Evolutionary conservation across 2,329 filamentous ascomycete species (phyloP).

Genomic region (Penicillium occitanis): DNA sequence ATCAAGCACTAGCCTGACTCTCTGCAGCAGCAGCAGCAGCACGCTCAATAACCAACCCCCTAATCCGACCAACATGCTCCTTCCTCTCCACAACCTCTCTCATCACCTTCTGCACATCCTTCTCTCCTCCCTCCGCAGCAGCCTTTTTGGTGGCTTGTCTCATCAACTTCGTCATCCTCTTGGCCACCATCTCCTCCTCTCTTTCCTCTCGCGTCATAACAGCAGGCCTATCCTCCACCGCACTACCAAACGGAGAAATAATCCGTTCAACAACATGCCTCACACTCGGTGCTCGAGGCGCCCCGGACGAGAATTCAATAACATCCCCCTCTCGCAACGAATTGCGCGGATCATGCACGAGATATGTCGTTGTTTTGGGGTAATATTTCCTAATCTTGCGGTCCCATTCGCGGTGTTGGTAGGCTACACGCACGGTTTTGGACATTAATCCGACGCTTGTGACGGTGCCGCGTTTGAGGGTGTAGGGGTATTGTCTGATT

Average conservation of each 20-base stretch:
- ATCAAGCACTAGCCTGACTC: neutral
- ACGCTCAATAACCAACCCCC: slow-evolving; percentile 34
- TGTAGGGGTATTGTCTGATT: slow-evolving; percentile 39
- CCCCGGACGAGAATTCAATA: slow-evolving; percentile 45
- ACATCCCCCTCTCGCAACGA: slow-evolving; percentile 47
- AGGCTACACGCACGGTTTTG: slow-evolving; percentile 40
- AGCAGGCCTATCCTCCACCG: slow-evolving; percentile 38
- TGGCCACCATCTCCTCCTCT: slow-evolving; percentile 31
- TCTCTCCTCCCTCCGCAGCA: slow-evolving; percentile 22
- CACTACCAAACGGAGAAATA: slow-evolving; percentile 40
- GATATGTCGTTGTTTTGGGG: slow-evolving; percentile 34
- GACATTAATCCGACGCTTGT: slow-evolving; percentile 44
- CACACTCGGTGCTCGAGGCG: slow-evolving; percentile 39
- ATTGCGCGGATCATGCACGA: slow-evolving; percentile 43
- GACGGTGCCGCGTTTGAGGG: slow-evolving; percentile 41
- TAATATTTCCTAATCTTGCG: slow-evolving; percentile 40
- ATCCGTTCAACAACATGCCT: slow-evolving; percentile 46
- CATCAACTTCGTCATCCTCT: slow-evolving; percentile 35
- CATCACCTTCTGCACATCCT: slow-evolving; percentile 27
- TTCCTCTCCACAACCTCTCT: slow-evolving; percentile 20
- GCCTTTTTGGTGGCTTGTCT: slow-evolving; percentile 31
- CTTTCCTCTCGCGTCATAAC: slow-evolving; percentile 39
- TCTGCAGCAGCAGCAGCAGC: slow-evolving; percentile 11
- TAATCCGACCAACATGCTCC: slow-evolving; percentile 32
- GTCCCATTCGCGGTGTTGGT: slow-evolving; percentile 39